These are phyloP conservation scores for Globisporangium barbulae DNA, from an alignment of 352 stramenopile genomes.

Conservation along the genomic window DNA sequence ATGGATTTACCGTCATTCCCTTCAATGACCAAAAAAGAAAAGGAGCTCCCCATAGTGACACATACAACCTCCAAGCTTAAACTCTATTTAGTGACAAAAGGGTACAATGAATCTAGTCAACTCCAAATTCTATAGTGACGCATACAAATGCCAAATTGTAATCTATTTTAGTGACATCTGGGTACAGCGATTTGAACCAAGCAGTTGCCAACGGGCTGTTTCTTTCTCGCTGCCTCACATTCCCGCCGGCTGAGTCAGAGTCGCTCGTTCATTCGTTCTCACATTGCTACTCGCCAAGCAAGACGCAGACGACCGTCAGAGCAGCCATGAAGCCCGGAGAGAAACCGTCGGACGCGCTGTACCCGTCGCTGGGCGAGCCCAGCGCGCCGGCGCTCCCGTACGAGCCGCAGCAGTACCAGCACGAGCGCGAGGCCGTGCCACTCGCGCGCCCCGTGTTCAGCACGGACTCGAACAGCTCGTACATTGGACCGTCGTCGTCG, in stretches of 20 bases:
- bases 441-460: slow-evolving; percentile 20
- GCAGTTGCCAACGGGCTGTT: neutral
- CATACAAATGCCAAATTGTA: neutral
- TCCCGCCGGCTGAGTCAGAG: neutral
- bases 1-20: neutral
- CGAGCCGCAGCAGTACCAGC: slow-evolving; percentile 9
- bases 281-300: neutral
- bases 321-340: slow-evolving; percentile 12
- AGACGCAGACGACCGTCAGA: neutral
- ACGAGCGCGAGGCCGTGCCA: slow-evolving; percentile 19
- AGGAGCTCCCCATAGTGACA: neutral
- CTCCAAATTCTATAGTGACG: neutral
- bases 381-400: slow-evolving; percentile 21
- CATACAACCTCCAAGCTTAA: neutral
- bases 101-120: too few species aligned
- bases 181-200: neutral
- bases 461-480: slow-evolving; percentile 8
- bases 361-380: slow-evolving; percentile 30
- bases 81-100: slow-evolving; percentile 2
- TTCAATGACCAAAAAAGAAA: neutral
- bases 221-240: neutral
- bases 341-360: slow-evolving; percentile 20
- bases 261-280: neutral
- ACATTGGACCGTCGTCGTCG: slow-evolving; percentile 15
- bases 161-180: too few species aligned